Evolutionary conservation across 352 stramenopile genomes (phyloP).

Genomic region (Phytophthora brassicae): DNA sequence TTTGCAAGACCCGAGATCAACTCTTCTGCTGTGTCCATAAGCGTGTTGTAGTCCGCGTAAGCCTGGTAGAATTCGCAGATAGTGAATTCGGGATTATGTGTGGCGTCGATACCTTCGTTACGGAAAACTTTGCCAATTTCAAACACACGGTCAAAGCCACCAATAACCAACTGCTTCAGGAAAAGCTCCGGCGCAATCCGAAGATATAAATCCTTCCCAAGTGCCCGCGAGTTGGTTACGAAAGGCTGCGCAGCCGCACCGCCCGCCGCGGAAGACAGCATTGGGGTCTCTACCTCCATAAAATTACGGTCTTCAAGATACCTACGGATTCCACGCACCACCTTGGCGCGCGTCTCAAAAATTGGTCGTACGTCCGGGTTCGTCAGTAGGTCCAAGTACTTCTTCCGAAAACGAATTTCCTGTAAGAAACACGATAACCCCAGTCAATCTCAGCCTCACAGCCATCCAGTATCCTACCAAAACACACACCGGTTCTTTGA

Average conservation of each 20-base stretch:
- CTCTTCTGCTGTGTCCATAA: slow-evolving; percentile 98
- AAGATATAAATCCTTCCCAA: slow-evolving; percentile 96
- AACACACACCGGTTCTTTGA: slow-evolving; percentile 75
- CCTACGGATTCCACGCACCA: slow-evolving; percentile 57
- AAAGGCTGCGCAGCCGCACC: slow-evolving; percentile 98
- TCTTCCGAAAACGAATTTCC: slow-evolving; percentile 97
- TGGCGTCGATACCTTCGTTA: slow-evolving; percentile 98
- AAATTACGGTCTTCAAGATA: slow-evolving; percentile 79
- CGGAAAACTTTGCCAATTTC: slow-evolving; percentile 98
- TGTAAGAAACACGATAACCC: slow-evolving; percentile 70
- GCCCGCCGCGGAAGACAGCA: slow-evolving; percentile 98
- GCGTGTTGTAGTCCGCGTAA: slow-evolving; percentile 98
- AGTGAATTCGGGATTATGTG: slow-evolving; percentile 99
- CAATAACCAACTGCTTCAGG: slow-evolving; percentile 95
- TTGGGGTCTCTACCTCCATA: slow-evolving; percentile 96
- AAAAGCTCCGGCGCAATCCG: slow-evolving; percentile 98
- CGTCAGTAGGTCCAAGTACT: slow-evolving; percentile 98
- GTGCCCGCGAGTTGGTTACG: slow-evolving; percentile 96
- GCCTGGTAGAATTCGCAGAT: slow-evolving; percentile 99
- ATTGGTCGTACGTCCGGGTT: slow-evolving; percentile 92
- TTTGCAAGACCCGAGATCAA: slow-evolving; percentile 98
- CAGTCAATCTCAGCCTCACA: slow-evolving; percentile 14
- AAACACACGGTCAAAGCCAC: slow-evolving; percentile 98
- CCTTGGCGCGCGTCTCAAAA: slow-evolving; percentile 93
- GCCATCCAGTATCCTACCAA: background rate